phyloP scores from a whole-genome alignment of 2,329 filamentous ascomycete genomes.

The Phialophora macrospora region DNA sequence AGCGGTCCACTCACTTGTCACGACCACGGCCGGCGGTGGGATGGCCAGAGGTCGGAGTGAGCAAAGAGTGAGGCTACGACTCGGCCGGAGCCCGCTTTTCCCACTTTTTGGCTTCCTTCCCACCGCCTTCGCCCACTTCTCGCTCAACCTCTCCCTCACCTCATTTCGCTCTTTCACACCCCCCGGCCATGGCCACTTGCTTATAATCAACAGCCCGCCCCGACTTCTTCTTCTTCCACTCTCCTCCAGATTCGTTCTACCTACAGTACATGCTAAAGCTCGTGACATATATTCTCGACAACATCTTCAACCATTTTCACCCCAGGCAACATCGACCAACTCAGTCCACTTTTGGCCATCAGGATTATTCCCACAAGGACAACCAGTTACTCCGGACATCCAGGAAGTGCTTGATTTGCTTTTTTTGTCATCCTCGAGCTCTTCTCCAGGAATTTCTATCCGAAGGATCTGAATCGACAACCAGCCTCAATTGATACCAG shows the following conservation, averaged over 20 bases:
- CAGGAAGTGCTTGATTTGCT: slow-evolving; percentile 5
- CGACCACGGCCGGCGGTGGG: slow-evolving; percentile 4
- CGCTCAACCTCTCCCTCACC: slow-evolving; percentile 17
- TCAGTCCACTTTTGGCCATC: slow-evolving; percentile 5
- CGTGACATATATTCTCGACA: background rate
- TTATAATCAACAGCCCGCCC: slow-evolving; percentile 9
- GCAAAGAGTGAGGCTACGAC: slow-evolving; percentile 7
- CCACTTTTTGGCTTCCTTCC: slow-evolving; percentile 13
- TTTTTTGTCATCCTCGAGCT: background rate
- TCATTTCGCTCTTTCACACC: slow-evolving; percentile 21
- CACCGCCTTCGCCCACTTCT: slow-evolving; percentile 9
- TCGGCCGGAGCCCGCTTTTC: slow-evolving; percentile 19
- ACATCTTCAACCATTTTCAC: background rate
- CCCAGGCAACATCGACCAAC: background rate
- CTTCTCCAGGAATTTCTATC: slow-evolving; percentile 2
- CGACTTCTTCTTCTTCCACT: background rate
- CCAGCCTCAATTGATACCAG: slow-evolving; percentile 10
- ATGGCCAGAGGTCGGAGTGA: slow-evolving; percentile 1
- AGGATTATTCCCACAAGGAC: slow-evolving; percentile 9
- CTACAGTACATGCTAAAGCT: slow-evolving; percentile 3
- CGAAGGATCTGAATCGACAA: slow-evolving; percentile 10
- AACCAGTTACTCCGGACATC: slow-evolving; percentile 5
- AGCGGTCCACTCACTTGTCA: slow-evolving; percentile 8
- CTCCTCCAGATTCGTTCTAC: slow-evolving; percentile 3
- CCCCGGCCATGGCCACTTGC: background rate